Percentiles rank a stretch among this genome's conserved stretches.
Conservation (phyloP, 192 early-diverging fungal species). For the Entophlyctis luteolus region DNA sequence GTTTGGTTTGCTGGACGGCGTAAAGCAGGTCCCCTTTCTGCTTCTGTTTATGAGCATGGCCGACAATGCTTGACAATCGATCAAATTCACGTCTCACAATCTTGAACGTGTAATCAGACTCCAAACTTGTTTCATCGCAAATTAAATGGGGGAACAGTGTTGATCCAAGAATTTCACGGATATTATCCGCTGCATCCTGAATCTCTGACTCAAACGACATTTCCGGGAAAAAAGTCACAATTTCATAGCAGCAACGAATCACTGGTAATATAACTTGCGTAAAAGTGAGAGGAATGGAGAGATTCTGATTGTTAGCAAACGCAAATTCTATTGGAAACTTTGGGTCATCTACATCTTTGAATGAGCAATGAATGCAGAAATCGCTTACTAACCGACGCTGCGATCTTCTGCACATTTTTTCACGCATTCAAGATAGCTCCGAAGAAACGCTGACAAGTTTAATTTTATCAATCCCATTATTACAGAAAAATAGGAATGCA, state of each 20-base stretch:
- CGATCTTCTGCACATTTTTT: not conserved
- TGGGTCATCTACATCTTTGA: constrained; percentile 1
- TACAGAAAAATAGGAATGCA: not conserved
- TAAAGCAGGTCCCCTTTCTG: not conserved
- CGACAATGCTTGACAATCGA: constrained; percentile 6
- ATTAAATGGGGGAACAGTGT: too few relatives aligned
- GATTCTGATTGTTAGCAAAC: not conserved
- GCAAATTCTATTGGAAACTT: not conserved
- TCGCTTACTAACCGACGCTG: not conserved
- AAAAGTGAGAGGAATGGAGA: not conserved
- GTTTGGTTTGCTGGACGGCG: not conserved
- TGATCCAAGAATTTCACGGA: too few relatives aligned
- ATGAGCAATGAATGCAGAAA: not conserved
- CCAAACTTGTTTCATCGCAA: not conserved
- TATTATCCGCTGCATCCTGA: too few relatives aligned
- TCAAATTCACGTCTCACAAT: constrained; percentile 4
- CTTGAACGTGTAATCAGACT: not conserved
- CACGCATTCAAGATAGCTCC: not conserved
- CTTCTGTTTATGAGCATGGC: not conserved
- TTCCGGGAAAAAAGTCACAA: constrained; percentile 3
- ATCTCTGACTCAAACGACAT: too few relatives aligned
- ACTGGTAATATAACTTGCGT: not conserved
- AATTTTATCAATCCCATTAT: not conserved
- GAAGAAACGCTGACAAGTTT: not conserved
- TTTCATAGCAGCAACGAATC: constrained; percentile 5